Evolutionary conservation across 2,329 filamentous ascomycete species (phyloP).

Genomic region (Epichloe sibirici): DNA sequence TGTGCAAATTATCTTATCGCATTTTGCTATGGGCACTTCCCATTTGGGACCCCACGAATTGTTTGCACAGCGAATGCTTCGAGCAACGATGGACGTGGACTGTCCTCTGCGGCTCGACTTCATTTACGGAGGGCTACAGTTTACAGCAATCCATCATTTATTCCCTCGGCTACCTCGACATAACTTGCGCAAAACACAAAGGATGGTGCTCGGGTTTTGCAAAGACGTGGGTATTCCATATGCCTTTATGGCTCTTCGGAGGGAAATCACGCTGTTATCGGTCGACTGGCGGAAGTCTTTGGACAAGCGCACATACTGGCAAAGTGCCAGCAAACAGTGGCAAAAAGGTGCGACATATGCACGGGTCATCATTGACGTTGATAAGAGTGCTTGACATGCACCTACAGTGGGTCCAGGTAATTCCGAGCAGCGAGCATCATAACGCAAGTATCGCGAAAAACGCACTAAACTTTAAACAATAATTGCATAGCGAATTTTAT

Average conservation of each 20-base stretch:
- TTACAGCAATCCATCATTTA: conserved; percentile 59
- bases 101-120: conserved; percentile 62
- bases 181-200: conserved; percentile 50
- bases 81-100: conserved; percentile 81
- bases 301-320: conserved; percentile 66
- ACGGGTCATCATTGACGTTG: too few relatives aligned
- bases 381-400: too few relatives aligned
- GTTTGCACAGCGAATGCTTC: conserved; percentile 81
- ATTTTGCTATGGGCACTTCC: conserved; percentile 87
- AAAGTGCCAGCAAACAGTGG: conserved; percentile 46
- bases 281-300: conserved; percentile 64
- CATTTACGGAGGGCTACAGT: conserved; percentile 60
- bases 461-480: too few relatives aligned
- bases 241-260: conserved; percentile 76
- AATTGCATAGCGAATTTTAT: too few relatives aligned
- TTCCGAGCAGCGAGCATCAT: too few relatives aligned
- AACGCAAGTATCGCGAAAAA: too few relatives aligned
- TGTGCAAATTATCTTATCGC: conserved; percentile 80
- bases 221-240: conserved; percentile 67
- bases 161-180: conserved; percentile 58
- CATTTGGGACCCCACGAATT: conserved; percentile 76
- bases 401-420: too few relatives aligned
- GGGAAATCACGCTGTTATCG: conserved; percentile 71
- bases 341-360: background rate
- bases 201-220: conserved; percentile 49